A percentile compares a stretch with the other conserved stretches of the same genome.
phyloP scores from a whole-genome alignment of 768 basidiomycete species.

The Boletellus sp. region DNA sequence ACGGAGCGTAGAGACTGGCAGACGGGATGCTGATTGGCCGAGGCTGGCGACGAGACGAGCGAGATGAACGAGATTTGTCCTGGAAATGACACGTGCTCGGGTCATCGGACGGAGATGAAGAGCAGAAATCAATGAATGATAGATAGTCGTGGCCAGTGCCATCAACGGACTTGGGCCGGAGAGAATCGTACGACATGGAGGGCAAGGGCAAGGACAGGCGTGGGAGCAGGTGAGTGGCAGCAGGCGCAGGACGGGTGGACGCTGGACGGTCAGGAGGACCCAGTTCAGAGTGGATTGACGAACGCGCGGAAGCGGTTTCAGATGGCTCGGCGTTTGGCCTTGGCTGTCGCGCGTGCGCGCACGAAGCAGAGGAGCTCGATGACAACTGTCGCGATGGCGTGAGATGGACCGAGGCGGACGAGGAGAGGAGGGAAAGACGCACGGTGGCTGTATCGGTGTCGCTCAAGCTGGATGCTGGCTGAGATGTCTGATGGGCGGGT shows the following conservation, averaged over 20 bases:
- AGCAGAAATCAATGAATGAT: constrained; percentile 48
- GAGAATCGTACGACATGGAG: constrained; percentile 17
- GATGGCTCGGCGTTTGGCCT: not conserved
- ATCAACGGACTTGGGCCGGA: constrained; percentile 20
- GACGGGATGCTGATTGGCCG: constrained; percentile 19
- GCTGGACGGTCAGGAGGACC: constrained; percentile 30
- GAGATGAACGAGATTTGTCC: not conserved
- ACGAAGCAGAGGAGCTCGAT: constrained; percentile 19
- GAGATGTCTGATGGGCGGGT: constrained; percentile 5
- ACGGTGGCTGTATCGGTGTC: constrained; percentile 25
- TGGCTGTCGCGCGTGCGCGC: constrained; percentile 3
- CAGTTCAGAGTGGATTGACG: constrained; percentile 32
- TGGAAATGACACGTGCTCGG: constrained; percentile 2
- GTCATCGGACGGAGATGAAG: constrained; percentile 25
- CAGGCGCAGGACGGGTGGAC: constrained; percentile 41
- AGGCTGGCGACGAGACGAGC: constrained; percentile 13
- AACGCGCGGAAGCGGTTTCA: constrained; percentile 19
- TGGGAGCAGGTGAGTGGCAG: constrained; percentile 28
- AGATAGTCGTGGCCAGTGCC: constrained; percentile 33
- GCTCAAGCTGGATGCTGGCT: constrained; percentile 13
- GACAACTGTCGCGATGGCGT: constrained; percentile 18
- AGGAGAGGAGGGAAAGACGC: constrained; percentile 2
- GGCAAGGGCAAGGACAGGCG: constrained; percentile 19
- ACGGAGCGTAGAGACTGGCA: constrained; percentile 17
- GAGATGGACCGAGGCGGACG: constrained; percentile 9